Evolutionary conservation across 805 yeast species (phyloP), one percentile per base, ranked within the genome.

Genomic region (Candida nonsorbophila): DNA sequence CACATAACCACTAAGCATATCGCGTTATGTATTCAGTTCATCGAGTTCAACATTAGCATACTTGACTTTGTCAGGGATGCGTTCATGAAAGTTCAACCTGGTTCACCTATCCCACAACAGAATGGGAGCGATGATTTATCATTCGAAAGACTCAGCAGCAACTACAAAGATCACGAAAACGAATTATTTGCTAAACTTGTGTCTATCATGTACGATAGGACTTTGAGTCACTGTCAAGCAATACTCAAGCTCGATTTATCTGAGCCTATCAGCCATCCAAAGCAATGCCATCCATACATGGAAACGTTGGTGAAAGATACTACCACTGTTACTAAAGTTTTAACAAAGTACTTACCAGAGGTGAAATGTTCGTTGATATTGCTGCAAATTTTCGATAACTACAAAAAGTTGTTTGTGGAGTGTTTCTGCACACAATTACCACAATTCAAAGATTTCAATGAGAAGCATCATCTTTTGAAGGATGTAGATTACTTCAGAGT

Each of bases 1-100:
- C 87, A 81, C 45, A 81, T 83, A 28, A 77, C 84, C 3, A 79
- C 86, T 2, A 77, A 77, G 40, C 84, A 82, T 49, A 48, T 82
- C 28, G 79, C 86, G 1, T 62, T 81, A 22, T 74, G 83, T 20
- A 73, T 79, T 4, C 85, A 82, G 44, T 62, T 77, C n/a, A 58
- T 82, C 17, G 74, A 75, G 32, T 63, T 62, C 36, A 37, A 44
- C 27, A 45, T 47, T 6, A 58, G 67, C 17, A 51, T 78, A 14
- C 51, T 70, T 13, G 41, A 47, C 0, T 34, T 62, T 13, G 42
- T 72, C 3, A 21, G 30, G n/a, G 20, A 20, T 7, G 25, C 30
- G 13, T 42, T 30, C 22, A 36, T 25, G 25, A 33, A 11, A 16
- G 10, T 13, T 9, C 15, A 25, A 10, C n/a, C 11, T 14, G 11